Conservation (phyloP, 371 early-diverging fungal species). For the Mortierella sp. region DNA sequence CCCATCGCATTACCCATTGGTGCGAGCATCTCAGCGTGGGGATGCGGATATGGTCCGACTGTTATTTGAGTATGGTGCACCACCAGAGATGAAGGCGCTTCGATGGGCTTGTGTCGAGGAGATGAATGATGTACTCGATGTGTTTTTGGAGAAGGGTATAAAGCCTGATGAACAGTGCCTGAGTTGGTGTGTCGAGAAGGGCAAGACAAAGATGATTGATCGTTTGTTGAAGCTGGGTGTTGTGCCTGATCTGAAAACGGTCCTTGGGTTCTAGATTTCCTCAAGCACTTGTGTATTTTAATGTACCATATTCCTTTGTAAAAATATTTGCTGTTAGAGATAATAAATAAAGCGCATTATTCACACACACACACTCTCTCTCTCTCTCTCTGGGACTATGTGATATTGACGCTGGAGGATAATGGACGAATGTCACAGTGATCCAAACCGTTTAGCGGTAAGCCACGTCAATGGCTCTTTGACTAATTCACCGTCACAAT, state of each 20-base stretch:
- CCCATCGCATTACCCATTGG: slow-evolving; percentile 36
- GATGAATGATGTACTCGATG: slow-evolving; percentile 35
- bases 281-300: no score
- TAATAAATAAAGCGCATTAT: no score
- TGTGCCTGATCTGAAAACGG: slow-evolving; percentile 48
- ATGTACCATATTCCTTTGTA: no score
- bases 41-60: slow-evolving; percentile 43
- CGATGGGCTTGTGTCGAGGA: slow-evolving; percentile 51
- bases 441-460: no score
- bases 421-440: no score
- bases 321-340: no score
- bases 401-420: no score
- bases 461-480: no score
- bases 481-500: no score
- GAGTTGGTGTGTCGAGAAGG: slow-evolving; percentile 41
- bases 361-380: no score
- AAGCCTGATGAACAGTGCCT: slow-evolving; percentile 44
- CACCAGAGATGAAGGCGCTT: slow-evolving; percentile 38
- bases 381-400: no score
- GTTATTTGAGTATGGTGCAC: slow-evolving; percentile 32
- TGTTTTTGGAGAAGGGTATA: slow-evolving; percentile 38
- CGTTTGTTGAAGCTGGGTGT: slow-evolving; percentile 43
- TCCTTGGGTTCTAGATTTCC: slow-evolving; percentile 27
- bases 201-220: slow-evolving; percentile 42
- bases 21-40: slow-evolving; percentile 45